phyloP scores from a whole-genome alignment of 768 basidiomycete genomes.

The Tulasnella calospora region DNA sequence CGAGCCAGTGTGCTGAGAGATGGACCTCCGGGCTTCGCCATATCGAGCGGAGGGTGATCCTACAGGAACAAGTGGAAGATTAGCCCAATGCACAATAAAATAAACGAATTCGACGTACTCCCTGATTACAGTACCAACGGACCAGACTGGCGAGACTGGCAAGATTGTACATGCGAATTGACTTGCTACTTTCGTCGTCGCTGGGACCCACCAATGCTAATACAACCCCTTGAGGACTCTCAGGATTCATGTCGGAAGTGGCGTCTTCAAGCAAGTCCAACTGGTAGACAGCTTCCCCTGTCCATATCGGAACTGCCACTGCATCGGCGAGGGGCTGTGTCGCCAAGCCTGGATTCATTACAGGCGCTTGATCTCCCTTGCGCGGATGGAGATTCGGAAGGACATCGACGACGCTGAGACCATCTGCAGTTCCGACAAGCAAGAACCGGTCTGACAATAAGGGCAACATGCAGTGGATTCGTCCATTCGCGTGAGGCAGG shows the following conservation, averaged over 20 bases:
- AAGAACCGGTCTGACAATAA: constrained; percentile 58
- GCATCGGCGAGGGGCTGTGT: constrained; percentile 64
- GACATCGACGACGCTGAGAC: constrained; percentile 77
- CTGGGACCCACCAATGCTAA: constrained; percentile 61
- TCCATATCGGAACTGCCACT: constrained; percentile 61
- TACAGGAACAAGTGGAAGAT: not conserved
- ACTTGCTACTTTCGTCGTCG: constrained; percentile 58
- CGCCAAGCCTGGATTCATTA: constrained; percentile 42
- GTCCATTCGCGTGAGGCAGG: constrained; percentile 69
- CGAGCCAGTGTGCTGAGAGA: constrained; percentile 43
- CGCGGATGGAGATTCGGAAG: constrained; percentile 48
- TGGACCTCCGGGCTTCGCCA: constrained; percentile 40
- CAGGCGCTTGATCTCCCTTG: constrained; percentile 47
- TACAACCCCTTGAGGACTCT: constrained; percentile 65
- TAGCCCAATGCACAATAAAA: not conserved
- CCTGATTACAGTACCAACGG: constrained; percentile 65
- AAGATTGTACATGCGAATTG: constrained; percentile 78
- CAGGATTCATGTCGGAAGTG: constrained; percentile 48
- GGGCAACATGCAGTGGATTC: constrained; percentile 71
- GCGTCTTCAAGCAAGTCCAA: constrained; percentile 67
- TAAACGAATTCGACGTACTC: constrained; percentile 41
- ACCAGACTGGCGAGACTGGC: constrained; percentile 68
- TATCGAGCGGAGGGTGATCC: constrained; percentile 47
- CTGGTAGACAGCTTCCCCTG: constrained; percentile 73
- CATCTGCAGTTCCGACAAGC: constrained; percentile 75